Percentiles rank a stretch among this genome's conserved stretches.
Conservation (phyloP, 306 rosid genomes). For the Vigna unguiculata region DNA sequence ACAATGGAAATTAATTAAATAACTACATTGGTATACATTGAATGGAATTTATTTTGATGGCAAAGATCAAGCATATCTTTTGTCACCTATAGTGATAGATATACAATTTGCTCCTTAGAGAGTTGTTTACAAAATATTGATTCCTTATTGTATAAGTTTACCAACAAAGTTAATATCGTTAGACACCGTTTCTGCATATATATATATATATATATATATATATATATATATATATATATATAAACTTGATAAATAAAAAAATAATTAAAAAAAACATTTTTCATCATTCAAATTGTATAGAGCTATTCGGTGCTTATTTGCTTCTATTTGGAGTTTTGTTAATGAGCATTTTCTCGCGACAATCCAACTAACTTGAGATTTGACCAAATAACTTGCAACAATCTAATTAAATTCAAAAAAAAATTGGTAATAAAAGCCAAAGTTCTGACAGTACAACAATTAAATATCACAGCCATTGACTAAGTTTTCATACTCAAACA, state of each 20-base stretch:
- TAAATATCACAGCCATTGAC: slow-evolving; percentile 33
- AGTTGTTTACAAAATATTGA: no score
- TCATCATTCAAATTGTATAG: slow-evolving; percentile 3
- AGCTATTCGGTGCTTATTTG: background rate
- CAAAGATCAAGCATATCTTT: no score
- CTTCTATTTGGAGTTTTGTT: background rate
- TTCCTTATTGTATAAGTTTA: no score
- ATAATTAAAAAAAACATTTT: background rate
- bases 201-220: no score
- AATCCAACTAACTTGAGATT: slow-evolving; percentile 18
- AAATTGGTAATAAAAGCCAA: slow-evolving; percentile 20
- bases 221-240: no score
- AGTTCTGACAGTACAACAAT: slow-evolving; percentile 26
- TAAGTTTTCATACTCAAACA: slow-evolving; percentile 30
- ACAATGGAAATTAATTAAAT: no score
- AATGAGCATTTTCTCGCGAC: background rate
- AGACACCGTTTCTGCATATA: background rate
- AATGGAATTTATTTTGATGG: no score
- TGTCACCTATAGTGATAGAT: no score
- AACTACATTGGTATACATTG: no score
- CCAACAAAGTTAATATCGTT: no score
- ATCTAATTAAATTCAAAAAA: slow-evolving; percentile 8
- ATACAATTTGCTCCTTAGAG: no score
- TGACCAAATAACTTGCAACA: background rate
- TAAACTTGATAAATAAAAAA: background rate